phyloP scores from a whole-genome alignment of 441 rosid genomes.

The Omphalea diandra region DNA sequence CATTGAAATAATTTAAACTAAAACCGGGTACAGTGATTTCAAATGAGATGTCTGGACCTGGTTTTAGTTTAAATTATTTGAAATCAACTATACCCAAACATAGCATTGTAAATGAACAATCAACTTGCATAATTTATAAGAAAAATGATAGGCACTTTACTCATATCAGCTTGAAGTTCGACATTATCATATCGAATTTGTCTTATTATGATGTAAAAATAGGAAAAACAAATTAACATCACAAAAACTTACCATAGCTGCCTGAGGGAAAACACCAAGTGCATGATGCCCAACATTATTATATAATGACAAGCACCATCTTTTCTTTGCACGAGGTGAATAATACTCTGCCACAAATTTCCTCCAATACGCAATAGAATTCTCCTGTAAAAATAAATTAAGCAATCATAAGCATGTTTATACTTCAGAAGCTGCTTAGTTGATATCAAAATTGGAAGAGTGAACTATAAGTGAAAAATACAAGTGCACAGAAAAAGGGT shows the following conservation, averaged over 20 bases:
- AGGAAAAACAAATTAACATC: neutral
- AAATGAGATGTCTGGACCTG: no score
- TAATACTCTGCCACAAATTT: conserved; percentile 91
- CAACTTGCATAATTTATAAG: neutral
- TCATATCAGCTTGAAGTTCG: neutral
- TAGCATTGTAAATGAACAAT: neutral
- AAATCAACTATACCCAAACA: neutral
- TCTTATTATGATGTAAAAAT: neutral
- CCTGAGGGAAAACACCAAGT: conserved; percentile 94
- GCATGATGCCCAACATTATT: conserved; percentile 92
- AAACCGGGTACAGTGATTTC: no score
- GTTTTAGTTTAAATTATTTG: no score
- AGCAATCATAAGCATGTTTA: conserved; percentile 4
- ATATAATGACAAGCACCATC: conserved; percentile 93
- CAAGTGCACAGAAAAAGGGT: no score
- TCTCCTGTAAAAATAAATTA: conserved; percentile 57
- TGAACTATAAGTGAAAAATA: neutral
- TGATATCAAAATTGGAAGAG: neutral
- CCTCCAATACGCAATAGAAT: conserved; percentile 90
- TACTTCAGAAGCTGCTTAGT: conserved; percentile 5
- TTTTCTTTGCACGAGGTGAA: conserved; percentile 96
- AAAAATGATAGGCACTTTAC: neutral
- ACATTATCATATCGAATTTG: neutral
- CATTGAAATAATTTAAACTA: no score
- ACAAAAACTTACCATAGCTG: conserved; percentile 74